These are phyloP conservation scores for Xylaria digitata DNA, from an alignment of 2,329 filamentous ascomycete genomes.

Conservation along the genomic window DNA sequence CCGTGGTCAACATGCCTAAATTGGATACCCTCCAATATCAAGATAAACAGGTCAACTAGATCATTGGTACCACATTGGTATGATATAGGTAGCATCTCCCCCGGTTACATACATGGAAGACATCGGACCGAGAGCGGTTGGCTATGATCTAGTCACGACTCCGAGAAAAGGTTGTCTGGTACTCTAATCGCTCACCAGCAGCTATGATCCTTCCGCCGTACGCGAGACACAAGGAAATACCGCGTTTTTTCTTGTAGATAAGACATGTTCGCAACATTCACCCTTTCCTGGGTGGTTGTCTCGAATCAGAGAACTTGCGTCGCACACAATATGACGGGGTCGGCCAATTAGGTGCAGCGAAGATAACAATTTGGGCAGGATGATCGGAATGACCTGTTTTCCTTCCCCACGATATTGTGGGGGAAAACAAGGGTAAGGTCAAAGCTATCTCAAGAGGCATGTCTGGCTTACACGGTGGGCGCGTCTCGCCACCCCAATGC, in stretches of 20 bases:
- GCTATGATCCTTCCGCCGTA: neutral
- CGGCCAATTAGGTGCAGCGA: neutral
- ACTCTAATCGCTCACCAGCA: neutral
- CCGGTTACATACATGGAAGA: neutral
- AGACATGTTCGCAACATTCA: constrained; percentile 1
- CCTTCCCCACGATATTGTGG: neutral
- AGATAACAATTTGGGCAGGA: neutral
- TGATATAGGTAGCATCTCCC: neutral
- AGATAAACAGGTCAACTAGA: neutral
- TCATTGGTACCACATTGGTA: neutral
- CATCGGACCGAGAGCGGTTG: neutral
- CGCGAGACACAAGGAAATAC: neutral
- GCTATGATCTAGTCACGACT: neutral
- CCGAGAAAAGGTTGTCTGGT: neutral
- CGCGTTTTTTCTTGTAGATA: neutral
- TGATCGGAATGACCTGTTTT: neutral
- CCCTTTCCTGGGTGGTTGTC: neutral
- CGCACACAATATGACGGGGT: neutral
- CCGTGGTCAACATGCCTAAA: constrained; percentile 44
- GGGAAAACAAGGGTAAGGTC: neutral
- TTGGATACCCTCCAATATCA: constrained; percentile 32
- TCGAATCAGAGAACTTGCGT: constrained; percentile 4
- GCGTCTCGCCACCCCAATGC: constrained; percentile 3
- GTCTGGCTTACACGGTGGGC: neutral
- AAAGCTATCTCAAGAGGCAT: neutral